A percentile compares a stretch with the other conserved stretches of the same genome.
Evolutionary conservation across 306 rosid genomes (phyloP).

Genomic region (Leucaena leucocephala): DNA sequence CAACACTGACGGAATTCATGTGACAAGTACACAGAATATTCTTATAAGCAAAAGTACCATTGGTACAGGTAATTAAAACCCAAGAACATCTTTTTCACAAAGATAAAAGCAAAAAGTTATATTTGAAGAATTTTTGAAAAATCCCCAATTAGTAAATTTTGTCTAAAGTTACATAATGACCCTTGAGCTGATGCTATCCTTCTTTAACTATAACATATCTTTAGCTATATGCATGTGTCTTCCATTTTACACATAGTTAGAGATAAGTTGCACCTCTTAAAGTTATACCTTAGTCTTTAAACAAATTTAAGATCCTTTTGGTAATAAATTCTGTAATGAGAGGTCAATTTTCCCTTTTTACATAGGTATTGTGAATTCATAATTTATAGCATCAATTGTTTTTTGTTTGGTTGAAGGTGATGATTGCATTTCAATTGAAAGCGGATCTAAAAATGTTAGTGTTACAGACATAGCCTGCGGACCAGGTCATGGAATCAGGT

Average conservation of each 20-base stretch:
- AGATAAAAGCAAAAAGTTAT: too few species aligned
- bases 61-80: constrained; percentile 57
- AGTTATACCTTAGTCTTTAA: too few species aligned
- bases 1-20: constrained; percentile 92
- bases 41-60: constrained; percentile 50
- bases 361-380: not conserved
- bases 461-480: constrained; percentile 69
- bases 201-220: too few species aligned
- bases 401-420: constrained; percentile 57
- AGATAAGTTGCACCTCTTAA: too few species aligned
- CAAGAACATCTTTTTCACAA: not conserved
- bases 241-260: too few species aligned
- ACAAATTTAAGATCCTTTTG: too few species aligned
- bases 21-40: constrained; percentile 58
- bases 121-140: too few species aligned
- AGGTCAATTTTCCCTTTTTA: not conserved
- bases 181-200: too few species aligned
- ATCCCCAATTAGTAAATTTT: too few species aligned
- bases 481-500: constrained; percentile 99
- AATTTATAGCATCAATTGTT: not conserved
- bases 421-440: constrained; percentile 86
- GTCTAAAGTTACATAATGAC: too few species aligned
- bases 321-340: too few species aligned
- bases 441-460: constrained; percentile 71
- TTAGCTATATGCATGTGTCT: too few species aligned